Conservation (phyloP, 495 filamentous ascomycete species). For the Xylaria acuta region DNA sequence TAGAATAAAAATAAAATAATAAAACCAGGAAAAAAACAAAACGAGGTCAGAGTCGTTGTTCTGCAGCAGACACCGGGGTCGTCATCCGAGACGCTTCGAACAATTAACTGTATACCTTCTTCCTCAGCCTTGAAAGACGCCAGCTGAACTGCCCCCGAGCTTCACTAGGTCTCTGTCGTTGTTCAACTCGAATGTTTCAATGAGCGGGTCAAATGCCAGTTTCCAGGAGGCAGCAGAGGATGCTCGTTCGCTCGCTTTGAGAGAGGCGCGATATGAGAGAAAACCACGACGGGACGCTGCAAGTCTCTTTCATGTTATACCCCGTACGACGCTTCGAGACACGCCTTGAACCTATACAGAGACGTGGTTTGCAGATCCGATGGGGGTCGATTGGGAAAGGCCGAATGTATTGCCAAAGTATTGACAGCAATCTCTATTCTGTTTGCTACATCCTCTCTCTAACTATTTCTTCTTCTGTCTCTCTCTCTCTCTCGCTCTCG, state of each 20-base stretch:
- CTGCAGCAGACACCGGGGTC: conserved; percentile 13
- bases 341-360: conserved; percentile 27
- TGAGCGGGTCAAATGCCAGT: conserved; percentile 36
- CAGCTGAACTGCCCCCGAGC: conserved; percentile 33
- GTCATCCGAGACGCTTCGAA: conserved; percentile 3
- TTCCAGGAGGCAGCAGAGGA: conserved; percentile 31
- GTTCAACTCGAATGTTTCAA: conserved; percentile 45
- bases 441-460: conserved; percentile 18
- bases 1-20: conserved; percentile 1
- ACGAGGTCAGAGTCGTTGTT: neutral
- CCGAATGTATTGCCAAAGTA: conserved; percentile 13
- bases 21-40: neutral
- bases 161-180: conserved; percentile 37
- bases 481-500: neutral
- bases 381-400: neutral
- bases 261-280: conserved; percentile 24
- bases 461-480: neutral
- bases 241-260: conserved; percentile 19
- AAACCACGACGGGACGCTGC: conserved; percentile 38
- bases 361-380: conserved; percentile 2
- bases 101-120: conserved; percentile 28
- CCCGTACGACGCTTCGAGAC: conserved; percentile 40
- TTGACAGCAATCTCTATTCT: conserved; percentile 12
- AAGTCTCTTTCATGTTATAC: conserved; percentile 44
- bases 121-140: conserved; percentile 24